Conservation (phyloP, 805 yeast species). For the Candida piceae region DNA sequence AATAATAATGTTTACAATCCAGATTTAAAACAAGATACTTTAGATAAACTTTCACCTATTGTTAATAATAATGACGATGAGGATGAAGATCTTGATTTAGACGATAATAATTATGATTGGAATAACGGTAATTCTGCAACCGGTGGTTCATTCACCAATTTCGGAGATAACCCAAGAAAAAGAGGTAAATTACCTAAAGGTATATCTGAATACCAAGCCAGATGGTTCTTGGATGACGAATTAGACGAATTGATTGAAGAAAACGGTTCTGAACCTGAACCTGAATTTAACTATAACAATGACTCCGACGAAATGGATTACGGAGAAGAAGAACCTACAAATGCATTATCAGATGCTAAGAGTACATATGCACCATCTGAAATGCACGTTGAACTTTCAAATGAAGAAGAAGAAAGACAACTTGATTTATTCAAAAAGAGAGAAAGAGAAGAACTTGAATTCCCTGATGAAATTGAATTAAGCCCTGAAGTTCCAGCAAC, state of each 20-base stretch:
- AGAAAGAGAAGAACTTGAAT: constrained; percentile 82
- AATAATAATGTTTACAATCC: constrained; percentile 26
- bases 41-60: constrained; percentile 60
- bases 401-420: constrained; percentile 82
- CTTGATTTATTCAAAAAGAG: constrained; percentile 58
- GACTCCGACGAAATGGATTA: constrained; percentile 28
- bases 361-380: constrained; percentile 35
- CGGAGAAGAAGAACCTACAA: constrained; percentile 45
- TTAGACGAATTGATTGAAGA: constrained; percentile 35
- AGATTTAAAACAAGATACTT: constrained; percentile 45
- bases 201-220: constrained; percentile 70
- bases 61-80: constrained; percentile 46
- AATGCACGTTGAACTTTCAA: constrained; percentile 64
- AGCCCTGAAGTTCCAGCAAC: constrained; percentile 70
- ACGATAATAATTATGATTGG: too few relatives aligned
- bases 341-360: constrained; percentile 22
- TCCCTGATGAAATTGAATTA: constrained; percentile 93
- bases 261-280: constrained; percentile 37
- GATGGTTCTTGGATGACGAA: constrained; percentile 68
- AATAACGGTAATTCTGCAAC: too few relatives aligned
- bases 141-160: constrained; percentile 1
- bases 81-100: constrained; percentile 41
- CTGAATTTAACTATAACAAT: constrained; percentile 22
- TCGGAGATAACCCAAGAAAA: constrained; percentile 25
- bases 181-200: constrained; percentile 55